Conservation (phyloP, 192 early-diverging fungal genomes). For the Podila minutissima region DNA sequence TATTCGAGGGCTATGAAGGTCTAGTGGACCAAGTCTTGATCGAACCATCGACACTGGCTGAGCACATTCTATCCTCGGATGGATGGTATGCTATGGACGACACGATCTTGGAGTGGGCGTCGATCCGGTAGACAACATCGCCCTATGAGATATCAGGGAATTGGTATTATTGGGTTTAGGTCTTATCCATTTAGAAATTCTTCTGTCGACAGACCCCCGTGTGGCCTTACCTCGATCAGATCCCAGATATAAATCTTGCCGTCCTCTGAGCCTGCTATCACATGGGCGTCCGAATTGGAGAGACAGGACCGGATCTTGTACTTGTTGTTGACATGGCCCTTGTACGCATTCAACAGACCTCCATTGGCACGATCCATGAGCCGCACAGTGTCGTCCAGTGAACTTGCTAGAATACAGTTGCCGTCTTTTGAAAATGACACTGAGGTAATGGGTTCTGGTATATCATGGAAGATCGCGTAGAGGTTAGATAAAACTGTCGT, state of each 20-base stretch:
- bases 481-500: background rate
- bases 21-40: constrained; percentile 66
- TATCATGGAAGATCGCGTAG: constrained; percentile 11
- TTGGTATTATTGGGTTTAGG: no score
- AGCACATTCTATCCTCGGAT: constrained; percentile 64
- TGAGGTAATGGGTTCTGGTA: constrained; percentile 79
- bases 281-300: constrained; percentile 73
- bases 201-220: no score
- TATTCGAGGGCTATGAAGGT: background rate
- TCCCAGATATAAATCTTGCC: constrained; percentile 90
- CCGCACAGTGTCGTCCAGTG: constrained; percentile 82
- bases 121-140: constrained; percentile 49
- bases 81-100: constrained; percentile 80
- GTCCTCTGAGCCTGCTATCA: constrained; percentile 92
- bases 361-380: constrained; percentile 87
- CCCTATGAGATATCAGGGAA: constrained; percentile 39
- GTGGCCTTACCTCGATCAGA: constrained; percentile 63
- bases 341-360: constrained; percentile 75
- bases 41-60: constrained; percentile 73
- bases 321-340: constrained; percentile 82
- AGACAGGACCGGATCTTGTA: constrained; percentile 83
- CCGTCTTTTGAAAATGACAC: constrained; percentile 71
- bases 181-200: no score
- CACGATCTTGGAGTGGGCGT: constrained; percentile 70
- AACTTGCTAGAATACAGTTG: constrained; percentile 79